phyloP scores from a whole-genome alignment of 805 yeast species.

The Teunomyces panamensis region DNA sequence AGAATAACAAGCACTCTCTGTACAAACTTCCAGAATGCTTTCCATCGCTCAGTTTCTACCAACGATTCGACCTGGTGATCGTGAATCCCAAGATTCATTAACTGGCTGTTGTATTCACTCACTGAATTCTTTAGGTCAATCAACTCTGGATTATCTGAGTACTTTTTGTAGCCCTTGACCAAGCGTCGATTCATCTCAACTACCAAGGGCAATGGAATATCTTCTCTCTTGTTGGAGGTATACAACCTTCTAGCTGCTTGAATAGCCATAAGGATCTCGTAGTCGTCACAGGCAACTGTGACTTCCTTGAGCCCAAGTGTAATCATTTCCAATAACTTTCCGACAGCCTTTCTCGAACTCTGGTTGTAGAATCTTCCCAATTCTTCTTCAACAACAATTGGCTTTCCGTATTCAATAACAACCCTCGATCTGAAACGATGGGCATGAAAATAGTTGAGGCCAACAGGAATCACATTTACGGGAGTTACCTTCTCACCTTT shows the following conservation, averaged over 20 bases:
- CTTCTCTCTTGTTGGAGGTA: slow-evolving; percentile 30
- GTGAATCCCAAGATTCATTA: slow-evolving; percentile 32
- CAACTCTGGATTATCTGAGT: slow-evolving; percentile 33
- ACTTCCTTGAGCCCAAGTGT: slow-evolving; percentile 37
- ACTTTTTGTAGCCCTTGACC: slow-evolving; percentile 33
- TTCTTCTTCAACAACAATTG: slow-evolving; percentile 30
- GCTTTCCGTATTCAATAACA: slow-evolving; percentile 42
- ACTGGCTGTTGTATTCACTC: slow-evolving; percentile 30
- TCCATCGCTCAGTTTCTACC: slow-evolving; percentile 18
- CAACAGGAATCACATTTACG: slow-evolving; percentile 38
- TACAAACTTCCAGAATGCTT: slow-evolving; percentile 22
- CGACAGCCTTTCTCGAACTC: slow-evolving; percentile 26
- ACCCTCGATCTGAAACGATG: slow-evolving; percentile 40
- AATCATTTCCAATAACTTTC: slow-evolving; percentile 24
- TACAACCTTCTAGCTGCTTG: slow-evolving; percentile 43
- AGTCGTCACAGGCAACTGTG: slow-evolving; percentile 40
- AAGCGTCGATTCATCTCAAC: slow-evolving; percentile 41
- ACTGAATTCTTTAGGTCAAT: slow-evolving; percentile 27
- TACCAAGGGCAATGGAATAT: slow-evolving; percentile 40
- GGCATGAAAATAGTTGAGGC: slow-evolving; percentile 42
- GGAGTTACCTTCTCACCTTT: slow-evolving; percentile 15
- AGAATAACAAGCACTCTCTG: slow-evolving; percentile 25
- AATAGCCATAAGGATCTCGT: slow-evolving; percentile 41
- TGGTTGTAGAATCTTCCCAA: slow-evolving; percentile 27
- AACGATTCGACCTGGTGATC: slow-evolving; percentile 41